Evolutionary conservation across 2,329 filamentous ascomycete genomes (phyloP).

Genomic region (Neurospora sp.): DNA sequence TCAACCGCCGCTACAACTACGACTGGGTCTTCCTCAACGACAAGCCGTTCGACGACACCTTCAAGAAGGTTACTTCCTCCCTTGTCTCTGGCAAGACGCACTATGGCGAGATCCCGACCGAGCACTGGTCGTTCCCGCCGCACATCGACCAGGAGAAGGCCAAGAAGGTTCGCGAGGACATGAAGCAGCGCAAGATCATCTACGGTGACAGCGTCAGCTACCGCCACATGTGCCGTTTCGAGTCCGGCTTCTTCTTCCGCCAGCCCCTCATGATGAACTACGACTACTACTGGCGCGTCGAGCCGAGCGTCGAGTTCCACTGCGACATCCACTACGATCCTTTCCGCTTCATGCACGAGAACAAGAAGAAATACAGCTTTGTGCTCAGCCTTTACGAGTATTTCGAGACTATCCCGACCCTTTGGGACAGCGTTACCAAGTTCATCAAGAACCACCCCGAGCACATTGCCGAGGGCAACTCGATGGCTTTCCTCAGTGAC

Average conservation of each 20-base stretch:
- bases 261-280: slow-evolving; percentile 90
- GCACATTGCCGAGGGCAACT: slow-evolving; percentile 75
- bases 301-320: slow-evolving; percentile 92
- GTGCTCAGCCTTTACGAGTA: slow-evolving; percentile 95
- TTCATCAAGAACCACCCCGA: slow-evolving; percentile 88
- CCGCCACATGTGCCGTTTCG: slow-evolving; percentile 98
- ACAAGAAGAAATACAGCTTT: slow-evolving; percentile 98
- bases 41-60: slow-evolving; percentile 81
- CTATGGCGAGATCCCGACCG: slow-evolving; percentile 79
- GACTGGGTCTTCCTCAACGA: slow-evolving; percentile 99
- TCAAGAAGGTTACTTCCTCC: slow-evolving; percentile 83
- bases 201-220: slow-evolving; percentile 97
- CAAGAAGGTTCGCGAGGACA: slow-evolving; percentile 81
- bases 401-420: slow-evolving; percentile 85
- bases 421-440: slow-evolving; percentile 92
- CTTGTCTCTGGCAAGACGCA: slow-evolving; percentile 88
- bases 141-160: slow-evolving; percentile 96
- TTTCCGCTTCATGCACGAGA: slow-evolving; percentile 92
- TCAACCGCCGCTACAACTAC: slow-evolving; percentile 94
- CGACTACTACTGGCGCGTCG: slow-evolving; percentile 99
- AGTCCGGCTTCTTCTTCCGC: slow-evolving; percentile 98
- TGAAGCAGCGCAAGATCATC: slow-evolving; percentile 91
- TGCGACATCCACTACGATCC: slow-evolving; percentile 94
- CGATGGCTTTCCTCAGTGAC: slow-evolving; percentile 83
- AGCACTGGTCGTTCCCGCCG: slow-evolving; percentile 96